Base-by-base conservation (phyloP, 345 rosid species). In the Nasturtium officinale region DNA sequence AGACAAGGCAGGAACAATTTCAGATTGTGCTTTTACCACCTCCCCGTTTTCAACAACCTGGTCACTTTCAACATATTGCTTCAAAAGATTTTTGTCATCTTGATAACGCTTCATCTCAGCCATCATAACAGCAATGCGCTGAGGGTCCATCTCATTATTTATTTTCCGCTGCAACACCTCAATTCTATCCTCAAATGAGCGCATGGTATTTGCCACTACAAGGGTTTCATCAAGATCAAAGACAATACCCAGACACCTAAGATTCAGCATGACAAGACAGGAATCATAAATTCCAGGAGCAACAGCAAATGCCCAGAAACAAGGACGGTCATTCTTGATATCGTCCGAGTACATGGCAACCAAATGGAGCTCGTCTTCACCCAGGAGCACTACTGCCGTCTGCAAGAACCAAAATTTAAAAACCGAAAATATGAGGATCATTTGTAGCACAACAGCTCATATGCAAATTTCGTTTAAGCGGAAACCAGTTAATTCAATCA, bases 161-260 rank as follows among this genome's bases (percentile, higher is more conserved):
- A 91, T 82, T 78, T 89, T 94, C 75, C 91, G 85, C 76, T 80
- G 89, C 76, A 96, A 80, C 30, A 83, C 88, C 26, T 92, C 97
- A 54, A 92, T 96, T 81, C 85, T 87, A 80, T 90, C 97, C 78
- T 96, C 98, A 55, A 96, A 96, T 3, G 99, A 89, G 3, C 95
- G 91, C 96, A 89, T 87, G 42, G 99, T 92, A 83, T 89, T 92
- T 11, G 99, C 99, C 75, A 95, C 99, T 40, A 96, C 79, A 12
- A 96, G 90, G 33, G 99, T 96, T 79, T 96, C 99, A 79, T 92
- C 99, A 9, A 96, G 90, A 82, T 96, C 98, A 87, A 96, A 96
- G 54, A 96, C 99, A 70, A 96, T 96, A 68, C 96, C 97, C 59
- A 96, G 86, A 73, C 99, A 96, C 80, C 98, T 89, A 72, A 90